Percentiles rank a stretch among this genome's conserved stretches.
These are phyloP conservation scores for Bruguiera sexangula DNA, from an alignment of 345 rosid species.

Conservation along the genomic window DNA sequence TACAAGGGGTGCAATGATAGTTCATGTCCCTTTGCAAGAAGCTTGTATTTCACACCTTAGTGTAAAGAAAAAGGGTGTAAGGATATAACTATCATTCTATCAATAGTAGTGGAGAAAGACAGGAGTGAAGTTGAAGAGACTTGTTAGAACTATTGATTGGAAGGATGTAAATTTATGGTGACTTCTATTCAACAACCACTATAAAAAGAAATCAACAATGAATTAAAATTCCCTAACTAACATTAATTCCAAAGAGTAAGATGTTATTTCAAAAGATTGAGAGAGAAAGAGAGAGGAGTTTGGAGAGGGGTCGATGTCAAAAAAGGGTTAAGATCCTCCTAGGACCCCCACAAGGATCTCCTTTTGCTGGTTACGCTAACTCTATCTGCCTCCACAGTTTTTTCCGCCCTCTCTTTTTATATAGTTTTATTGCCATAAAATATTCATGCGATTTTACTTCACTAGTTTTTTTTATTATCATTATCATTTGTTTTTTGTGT, in stretches of 20 bases:
- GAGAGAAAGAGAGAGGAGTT: conserved; percentile 12
- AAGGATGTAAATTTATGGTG: neutral
- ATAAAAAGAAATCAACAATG: conserved; percentile 4
- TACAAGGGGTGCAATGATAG: conserved; percentile 44
- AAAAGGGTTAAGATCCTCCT: conserved; percentile 35
- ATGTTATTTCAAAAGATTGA: neutral
- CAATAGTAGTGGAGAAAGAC: conserved; percentile 7
- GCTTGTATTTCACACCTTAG: conserved; percentile 49
- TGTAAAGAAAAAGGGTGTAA: conserved; percentile 3
- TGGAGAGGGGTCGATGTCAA: conserved; percentile 48
- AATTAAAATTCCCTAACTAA: conserved; percentile 8
- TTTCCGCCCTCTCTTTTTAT: neutral
- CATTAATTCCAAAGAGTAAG: conserved; percentile 5
- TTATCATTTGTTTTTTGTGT: too few species aligned
- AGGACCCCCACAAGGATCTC: conserved; percentile 46
- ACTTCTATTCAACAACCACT: conserved; percentile 25
- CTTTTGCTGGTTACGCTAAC: conserved; percentile 57
- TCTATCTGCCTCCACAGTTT: conserved; percentile 19
- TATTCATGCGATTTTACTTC: too few species aligned
- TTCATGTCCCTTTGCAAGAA: conserved; percentile 36
- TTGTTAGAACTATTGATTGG: conserved; percentile 3
- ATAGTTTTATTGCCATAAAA: neutral
- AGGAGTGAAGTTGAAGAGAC: conserved; percentile 45
- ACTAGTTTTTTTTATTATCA: too few species aligned
- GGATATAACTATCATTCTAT: neutral